A percentile compares a stretch with the other conserved stretches of the same genome.
Conservation (phyloP, 768 basidiomycete genomes). For the Tricholoma furcatifolium region DNA sequence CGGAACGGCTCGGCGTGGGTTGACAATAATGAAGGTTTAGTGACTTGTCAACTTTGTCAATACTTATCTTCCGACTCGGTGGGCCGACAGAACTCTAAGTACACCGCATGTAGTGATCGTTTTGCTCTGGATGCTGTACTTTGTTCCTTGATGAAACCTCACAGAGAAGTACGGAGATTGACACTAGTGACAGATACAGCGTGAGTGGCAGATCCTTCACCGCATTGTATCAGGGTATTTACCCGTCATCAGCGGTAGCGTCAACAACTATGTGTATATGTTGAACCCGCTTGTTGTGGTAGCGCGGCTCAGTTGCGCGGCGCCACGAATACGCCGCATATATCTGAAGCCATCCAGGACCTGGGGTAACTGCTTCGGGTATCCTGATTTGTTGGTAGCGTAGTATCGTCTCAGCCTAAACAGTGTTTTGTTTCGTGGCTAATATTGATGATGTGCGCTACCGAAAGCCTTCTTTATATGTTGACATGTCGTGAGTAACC, state of each 20-base stretch:
- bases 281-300: neutral
- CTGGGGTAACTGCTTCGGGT: neutral
- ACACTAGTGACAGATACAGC: constrained; percentile 8
- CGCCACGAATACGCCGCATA: constrained; percentile 1
- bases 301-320: neutral
- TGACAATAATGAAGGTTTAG: no score
- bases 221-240: constrained; percentile 1
- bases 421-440: neutral
- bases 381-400: no score
- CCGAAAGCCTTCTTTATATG: neutral
- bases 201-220: constrained; percentile 9
- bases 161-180: neutral
- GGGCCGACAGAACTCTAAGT: no score
- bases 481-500: neutral
- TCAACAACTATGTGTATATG: neutral
- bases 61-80: no score
- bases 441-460: constrained; percentile 12
- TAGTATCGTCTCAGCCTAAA: no score
- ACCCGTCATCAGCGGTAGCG: constrained; percentile 15
- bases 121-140: neutral
- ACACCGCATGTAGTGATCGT: no score
- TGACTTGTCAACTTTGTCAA: no score
- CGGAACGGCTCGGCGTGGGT: no score
- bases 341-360: neutral
- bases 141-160: constrained; percentile 13